Percentiles rank a stretch among this genome's conserved stretches.
Conservation (phyloP, 345 rosid genomes). For the Bruguiera sexangula region DNA sequence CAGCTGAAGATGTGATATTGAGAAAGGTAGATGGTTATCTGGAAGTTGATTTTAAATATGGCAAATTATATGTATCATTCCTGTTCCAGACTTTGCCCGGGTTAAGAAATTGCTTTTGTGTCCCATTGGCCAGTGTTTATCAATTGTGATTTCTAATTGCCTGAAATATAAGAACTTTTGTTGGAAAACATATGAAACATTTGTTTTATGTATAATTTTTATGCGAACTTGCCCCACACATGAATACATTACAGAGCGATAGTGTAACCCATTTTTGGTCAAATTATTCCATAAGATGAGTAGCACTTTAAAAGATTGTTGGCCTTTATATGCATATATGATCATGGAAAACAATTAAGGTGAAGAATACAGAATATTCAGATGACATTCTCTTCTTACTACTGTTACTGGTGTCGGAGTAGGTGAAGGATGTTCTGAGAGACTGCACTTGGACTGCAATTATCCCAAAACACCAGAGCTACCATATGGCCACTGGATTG, state of each 20-base stretch:
- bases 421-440: constrained; percentile 82
- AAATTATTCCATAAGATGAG: constrained; percentile 1
- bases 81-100: background rate
- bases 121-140: background rate
- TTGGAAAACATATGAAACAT: too few species aligned
- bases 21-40: too few species aligned
- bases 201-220: too few species aligned
- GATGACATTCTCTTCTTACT: background rate
- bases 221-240: too few species aligned
- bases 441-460: constrained; percentile 61
- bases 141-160: background rate
- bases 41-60: too few species aligned
- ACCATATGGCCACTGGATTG: constrained; percentile 89
- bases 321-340: too few species aligned
- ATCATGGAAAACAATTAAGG: background rate
- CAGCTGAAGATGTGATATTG: background rate
- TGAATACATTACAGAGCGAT: too few species aligned
- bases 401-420: constrained; percentile 9
- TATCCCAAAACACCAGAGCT: constrained; percentile 58
- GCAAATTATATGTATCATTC: background rate
- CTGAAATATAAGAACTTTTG: background rate
- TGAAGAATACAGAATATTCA: background rate
- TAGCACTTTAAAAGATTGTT: too few species aligned
- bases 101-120: background rate
- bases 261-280: background rate